These are phyloP conservation scores for Physcomitrium patens DNA, from an alignment of 225 moss, liverwort and hornwort species.

Conservation along the genomic window DNA sequence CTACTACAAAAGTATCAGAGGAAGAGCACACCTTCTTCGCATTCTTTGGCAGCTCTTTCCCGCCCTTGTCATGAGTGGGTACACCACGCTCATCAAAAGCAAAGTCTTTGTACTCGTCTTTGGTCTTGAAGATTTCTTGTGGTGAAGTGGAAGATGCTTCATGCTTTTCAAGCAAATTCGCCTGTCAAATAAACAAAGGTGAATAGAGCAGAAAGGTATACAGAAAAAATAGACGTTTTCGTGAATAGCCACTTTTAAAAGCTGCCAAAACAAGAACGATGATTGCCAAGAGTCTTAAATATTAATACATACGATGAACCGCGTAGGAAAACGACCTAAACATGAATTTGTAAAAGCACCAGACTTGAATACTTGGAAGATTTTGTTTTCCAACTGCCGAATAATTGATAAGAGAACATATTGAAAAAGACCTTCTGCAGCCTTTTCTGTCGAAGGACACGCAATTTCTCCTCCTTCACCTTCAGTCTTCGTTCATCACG, in stretches of 20 bases:
- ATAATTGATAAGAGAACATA: background rate
- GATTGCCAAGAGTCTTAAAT: background rate
- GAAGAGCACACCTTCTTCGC: slow-evolving; percentile 22
- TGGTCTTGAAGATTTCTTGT: slow-evolving; percentile 42
- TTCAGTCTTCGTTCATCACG: slow-evolving; percentile 53
- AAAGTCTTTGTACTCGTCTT: slow-evolving; percentile 38
- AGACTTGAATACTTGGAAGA: background rate
- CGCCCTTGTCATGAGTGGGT: slow-evolving; percentile 56
- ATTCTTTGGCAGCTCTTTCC: slow-evolving; percentile 47
- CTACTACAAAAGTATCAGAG: background rate
- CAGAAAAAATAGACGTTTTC: no score
- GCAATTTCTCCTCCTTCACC: slow-evolving; percentile 42
- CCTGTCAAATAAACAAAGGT: slow-evolving; percentile 18
- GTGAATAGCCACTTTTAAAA: no score
- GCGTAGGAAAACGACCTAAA: background rate
- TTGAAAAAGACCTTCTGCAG: slow-evolving; percentile 30
- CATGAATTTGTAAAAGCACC: background rate
- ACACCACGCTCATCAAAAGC: slow-evolving; percentile 48
- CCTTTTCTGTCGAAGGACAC: slow-evolving; percentile 36
- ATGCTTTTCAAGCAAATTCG: slow-evolving; percentile 53
- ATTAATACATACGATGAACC: background rate
- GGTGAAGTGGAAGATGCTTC: slow-evolving; percentile 42
- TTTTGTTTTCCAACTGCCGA: background rate
- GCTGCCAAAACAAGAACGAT: background rate
- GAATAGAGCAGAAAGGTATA: background rate